Conservation (phyloP, 495 filamentous ascomycete genomes). For the Penicillium goetzii region DNA sequence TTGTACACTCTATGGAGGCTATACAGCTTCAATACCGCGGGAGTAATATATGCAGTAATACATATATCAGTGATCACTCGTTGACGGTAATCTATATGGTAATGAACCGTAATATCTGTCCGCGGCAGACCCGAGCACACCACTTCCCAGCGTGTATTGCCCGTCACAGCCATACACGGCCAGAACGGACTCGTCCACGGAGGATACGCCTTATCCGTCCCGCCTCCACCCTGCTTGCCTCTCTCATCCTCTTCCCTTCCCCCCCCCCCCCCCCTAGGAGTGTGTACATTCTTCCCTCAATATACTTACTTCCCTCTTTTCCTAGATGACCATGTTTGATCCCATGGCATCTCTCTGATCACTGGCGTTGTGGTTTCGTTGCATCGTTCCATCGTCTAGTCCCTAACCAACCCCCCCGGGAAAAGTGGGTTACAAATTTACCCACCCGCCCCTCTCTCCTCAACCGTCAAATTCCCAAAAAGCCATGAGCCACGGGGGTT, state of each 20-base stretch:
- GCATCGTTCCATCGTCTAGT: constrained; percentile 7
- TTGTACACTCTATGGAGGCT: not conserved
- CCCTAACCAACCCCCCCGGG: constrained; percentile 18
- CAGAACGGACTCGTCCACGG: constrained; percentile 14
- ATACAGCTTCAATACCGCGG: not conserved
- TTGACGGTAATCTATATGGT: not conserved
- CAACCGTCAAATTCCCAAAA: constrained; percentile 17
- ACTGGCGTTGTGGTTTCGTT: constrained; percentile 12
- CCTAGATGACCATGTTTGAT: constrained; percentile 4
- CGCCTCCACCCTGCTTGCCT: constrained; percentile 24
- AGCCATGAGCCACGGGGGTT: constrained; percentile 32
- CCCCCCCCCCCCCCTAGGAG: not conserved
- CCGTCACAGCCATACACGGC: constrained; percentile 5
- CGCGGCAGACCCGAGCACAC: not conserved
- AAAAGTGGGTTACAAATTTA: constrained; percentile 31
- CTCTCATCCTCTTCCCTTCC: constrained; percentile 1
- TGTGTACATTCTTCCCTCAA: not conserved
- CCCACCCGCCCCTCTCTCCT: constrained; percentile 27
- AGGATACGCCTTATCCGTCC: constrained; percentile 30
- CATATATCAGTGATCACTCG: not conserved
- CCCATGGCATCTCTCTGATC: constrained; percentile 5
- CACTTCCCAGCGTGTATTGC: not conserved
- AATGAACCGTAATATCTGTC: not conserved
- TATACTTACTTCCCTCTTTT: not conserved
- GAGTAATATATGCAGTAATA: not conserved